Percentiles rank a stretch among this genome's conserved stretches.
Evolutionary conservation across 768 basidiomycete genomes (phyloP).

Genomic region (Dictyophora rubrovolvata): DNA sequence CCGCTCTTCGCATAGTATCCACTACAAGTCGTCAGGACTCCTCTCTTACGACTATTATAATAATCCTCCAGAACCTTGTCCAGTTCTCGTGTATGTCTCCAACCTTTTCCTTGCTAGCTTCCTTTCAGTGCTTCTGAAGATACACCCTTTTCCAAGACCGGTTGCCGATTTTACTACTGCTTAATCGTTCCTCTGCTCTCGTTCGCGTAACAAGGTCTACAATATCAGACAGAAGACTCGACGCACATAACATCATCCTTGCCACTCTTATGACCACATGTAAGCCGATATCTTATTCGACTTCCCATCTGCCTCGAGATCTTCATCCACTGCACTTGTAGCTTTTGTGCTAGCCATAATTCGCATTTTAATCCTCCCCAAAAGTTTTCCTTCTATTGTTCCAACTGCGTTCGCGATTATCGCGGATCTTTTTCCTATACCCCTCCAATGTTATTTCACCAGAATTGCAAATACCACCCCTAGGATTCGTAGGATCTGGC

Average conservation of each 20-base stretch:
- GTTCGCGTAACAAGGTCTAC: not conserved
- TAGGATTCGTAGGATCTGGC: conserved; percentile 3
- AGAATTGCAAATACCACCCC: not conserved
- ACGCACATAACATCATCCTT: not conserved
- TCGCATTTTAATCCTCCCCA: not conserved
- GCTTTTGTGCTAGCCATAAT: conserved; percentile 2
- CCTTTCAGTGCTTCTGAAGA: too few species aligned
- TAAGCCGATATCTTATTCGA: not conserved
- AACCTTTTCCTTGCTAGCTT: not conserved
- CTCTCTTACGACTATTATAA: not conserved
- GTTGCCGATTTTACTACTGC: not conserved
- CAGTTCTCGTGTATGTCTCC: conserved; percentile 1
- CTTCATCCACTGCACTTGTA: not conserved
- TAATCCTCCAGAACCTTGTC: not conserved
- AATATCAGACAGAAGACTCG: not conserved
- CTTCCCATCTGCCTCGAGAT: not conserved
- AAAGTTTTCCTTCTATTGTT: not conserved
- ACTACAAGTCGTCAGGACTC: not conserved
- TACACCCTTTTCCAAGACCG: not conserved
- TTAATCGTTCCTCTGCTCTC: not conserved
- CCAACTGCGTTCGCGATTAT: not conserved
- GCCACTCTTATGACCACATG: not conserved
- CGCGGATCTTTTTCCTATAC: conserved; percentile 3
- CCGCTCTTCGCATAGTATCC: not conserved
- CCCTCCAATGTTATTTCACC: not conserved